phyloP scores from a whole-genome alignment of 768 basidiomycete species.

The Calocybe cyanea region DNA sequence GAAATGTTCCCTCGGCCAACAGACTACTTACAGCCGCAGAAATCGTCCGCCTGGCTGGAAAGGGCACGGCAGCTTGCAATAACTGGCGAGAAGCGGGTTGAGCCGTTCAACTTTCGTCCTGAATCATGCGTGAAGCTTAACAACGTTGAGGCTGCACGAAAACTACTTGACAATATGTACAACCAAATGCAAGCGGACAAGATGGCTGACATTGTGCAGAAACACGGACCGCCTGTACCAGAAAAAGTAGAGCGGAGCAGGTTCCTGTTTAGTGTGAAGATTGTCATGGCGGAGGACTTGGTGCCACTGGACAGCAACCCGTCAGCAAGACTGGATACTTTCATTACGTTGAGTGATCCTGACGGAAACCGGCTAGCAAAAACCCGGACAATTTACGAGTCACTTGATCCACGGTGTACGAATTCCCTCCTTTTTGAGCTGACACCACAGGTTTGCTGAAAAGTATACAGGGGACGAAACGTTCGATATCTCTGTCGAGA shows the following conservation, averaged over 20 bases:
- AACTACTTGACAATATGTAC: conserved; percentile 92
- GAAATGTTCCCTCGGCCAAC: conserved; percentile 90
- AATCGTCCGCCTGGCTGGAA: conserved; percentile 86
- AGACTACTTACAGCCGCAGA: conserved; percentile 79
- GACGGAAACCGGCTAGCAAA: conserved; percentile 86
- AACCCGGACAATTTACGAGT: conserved; percentile 94
- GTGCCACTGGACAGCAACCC: conserved; percentile 71
- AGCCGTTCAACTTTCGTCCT: conserved; percentile 91
- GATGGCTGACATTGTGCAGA: conserved; percentile 59
- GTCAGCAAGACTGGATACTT: conserved; percentile 83
- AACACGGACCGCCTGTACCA: conserved; percentile 63
- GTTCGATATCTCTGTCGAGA: conserved; percentile 90
- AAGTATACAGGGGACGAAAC: conserved; percentile 84
- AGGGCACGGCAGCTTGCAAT: conserved; percentile 75
- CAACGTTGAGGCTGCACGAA: conserved; percentile 90
- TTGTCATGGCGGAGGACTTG: conserved; percentile 88
- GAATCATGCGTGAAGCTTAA: conserved; percentile 97
- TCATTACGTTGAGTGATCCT: conserved; percentile 93
- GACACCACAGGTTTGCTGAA: conserved; percentile 9
- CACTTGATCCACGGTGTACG: conserved; percentile 85
- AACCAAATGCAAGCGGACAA: conserved; percentile 87
- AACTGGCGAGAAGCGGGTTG: conserved; percentile 84
- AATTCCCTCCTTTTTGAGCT: conserved; percentile 9
- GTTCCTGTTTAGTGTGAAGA: conserved; percentile 92
- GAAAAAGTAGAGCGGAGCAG: conserved; percentile 62